Percentiles rank a stretch among this genome's conserved stretches.
Evolutionary conservation across 352 stramenopile species (phyloP).

Genomic region (Globisporangium radiosum): DNA sequence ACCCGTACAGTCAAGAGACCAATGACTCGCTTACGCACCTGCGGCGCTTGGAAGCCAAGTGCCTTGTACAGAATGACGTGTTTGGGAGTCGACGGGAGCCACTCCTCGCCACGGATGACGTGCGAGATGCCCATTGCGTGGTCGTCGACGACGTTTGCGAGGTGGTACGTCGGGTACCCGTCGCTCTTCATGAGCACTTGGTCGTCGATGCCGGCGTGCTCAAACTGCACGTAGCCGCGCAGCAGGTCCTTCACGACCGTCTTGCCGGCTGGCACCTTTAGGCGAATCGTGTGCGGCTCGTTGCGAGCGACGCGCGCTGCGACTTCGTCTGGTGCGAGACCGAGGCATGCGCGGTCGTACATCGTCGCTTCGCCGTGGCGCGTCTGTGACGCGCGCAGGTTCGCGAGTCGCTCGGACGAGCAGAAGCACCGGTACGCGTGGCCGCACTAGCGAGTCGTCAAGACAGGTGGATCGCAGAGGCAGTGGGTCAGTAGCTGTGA

Average conservation of each 20-base stretch:
- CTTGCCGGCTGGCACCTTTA: conserved; percentile 92
- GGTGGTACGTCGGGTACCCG: conserved; percentile 90
- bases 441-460: conserved; percentile 37
- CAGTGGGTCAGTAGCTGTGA: background rate
- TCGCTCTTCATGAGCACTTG: conserved; percentile 92
- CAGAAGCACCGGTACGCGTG: conserved; percentile 98
- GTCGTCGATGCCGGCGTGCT: conserved; percentile 86
- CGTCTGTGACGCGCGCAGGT: conserved; percentile 85
- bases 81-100: conserved; percentile 89
- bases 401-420: conserved; percentile 91
- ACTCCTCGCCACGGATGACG: conserved; percentile 96
- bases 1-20: too few species aligned
- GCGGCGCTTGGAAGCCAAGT: conserved; percentile 64
- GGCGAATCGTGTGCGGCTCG: conserved; percentile 90
- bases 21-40: conserved; percentile 21
- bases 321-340: conserved; percentile 87
- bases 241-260: conserved; percentile 95
- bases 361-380: conserved; percentile 90
- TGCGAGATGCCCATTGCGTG: conserved; percentile 96
- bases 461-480: too few species aligned
- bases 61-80: conserved; percentile 89
- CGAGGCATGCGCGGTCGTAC: conserved; percentile 96
- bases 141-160: conserved; percentile 95
- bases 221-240: conserved; percentile 90
- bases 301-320: conserved; percentile 81